Percentiles rank a stretch among this genome's conserved stretches.
Evolutionary conservation across 768 basidiomycete species (phyloP).

Genomic region (Trametes cubensis): DNA sequence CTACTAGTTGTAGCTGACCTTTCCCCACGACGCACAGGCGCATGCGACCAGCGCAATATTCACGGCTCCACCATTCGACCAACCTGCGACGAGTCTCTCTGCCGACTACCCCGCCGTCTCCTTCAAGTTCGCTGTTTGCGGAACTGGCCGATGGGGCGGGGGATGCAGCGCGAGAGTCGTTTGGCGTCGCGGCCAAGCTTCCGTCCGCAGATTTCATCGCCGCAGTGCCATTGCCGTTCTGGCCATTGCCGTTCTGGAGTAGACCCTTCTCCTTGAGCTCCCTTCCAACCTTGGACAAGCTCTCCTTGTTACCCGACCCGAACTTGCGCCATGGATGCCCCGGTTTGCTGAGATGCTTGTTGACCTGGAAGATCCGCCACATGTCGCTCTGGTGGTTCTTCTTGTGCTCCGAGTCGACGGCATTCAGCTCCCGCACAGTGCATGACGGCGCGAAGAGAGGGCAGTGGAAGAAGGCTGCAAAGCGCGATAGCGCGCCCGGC

Average conservation of each 20-base stretch:
- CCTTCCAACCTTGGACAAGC: constrained; percentile 64
- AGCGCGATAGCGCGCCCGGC: constrained; percentile 71
- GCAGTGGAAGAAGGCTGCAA: constrained; percentile 89
- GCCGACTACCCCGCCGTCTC: constrained; percentile 77
- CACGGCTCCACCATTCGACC: constrained; percentile 82
- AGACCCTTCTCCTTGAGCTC: constrained; percentile 54
- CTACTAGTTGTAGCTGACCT: constrained; percentile 45
- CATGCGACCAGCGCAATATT: constrained; percentile 86
- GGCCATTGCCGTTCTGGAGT: constrained; percentile 33
- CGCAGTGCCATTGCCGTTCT: constrained; percentile 26
- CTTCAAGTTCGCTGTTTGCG: constrained; percentile 58
- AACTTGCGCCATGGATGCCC: constrained; percentile 92
- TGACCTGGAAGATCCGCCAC: constrained; percentile 95
- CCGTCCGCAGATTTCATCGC: constrained; percentile 32
- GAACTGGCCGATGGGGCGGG: constrained; percentile 62
- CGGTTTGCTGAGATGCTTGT: constrained; percentile 78
- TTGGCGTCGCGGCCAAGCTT: constrained; percentile 38
- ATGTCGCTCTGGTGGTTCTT: constrained; percentile 91
- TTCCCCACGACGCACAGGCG: constrained; percentile 76
- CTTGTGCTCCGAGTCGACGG: constrained; percentile 96
- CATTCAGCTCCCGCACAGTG: constrained; percentile 88
- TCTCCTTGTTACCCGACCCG: constrained; percentile 83
- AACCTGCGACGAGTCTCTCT: constrained; percentile 77
- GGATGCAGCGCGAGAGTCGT: constrained; percentile 59
- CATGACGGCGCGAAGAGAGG: constrained; percentile 87